Evolutionary conservation across 345 rosid species (phyloP), one percentile per base, ranked within the genome.

Genomic region (Rhizophora apiculata): DNA sequence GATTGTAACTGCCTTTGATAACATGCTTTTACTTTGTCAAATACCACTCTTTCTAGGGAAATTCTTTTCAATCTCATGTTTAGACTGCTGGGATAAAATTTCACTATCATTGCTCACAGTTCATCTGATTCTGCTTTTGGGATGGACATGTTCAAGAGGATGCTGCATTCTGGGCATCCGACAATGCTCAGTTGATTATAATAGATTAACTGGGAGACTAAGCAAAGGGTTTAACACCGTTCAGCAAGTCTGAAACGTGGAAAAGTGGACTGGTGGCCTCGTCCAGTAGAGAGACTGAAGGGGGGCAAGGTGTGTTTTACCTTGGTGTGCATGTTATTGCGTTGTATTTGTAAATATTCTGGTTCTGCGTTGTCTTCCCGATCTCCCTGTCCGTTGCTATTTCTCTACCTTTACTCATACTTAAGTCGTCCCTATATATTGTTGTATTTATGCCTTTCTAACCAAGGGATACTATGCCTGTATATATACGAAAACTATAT

Each of bases 81-180:
- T 79, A 67, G 67, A 79, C 72, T 64, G 72, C 76, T 70, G 79
- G 73, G 72, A 66, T 65, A 57, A 74, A 39, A n/a, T 73, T 77
- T n/a, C 83, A 66, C 76, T 74, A 71, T 78, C 56, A 70, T 80
- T 53, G 61, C 72, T 71, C 73, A 71, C 96, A 95, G 99, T 71
- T 90, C 97, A 62, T 90, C 97, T 8, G 99, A 95, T 78, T 95
- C 99, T 46, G 82, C 96, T 7, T 95, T 95, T 76, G 96, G 98
- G 71, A 92, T 92, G 94, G 96, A 92, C 74, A 85, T 92, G 88
- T 8, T 90, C 52, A 95, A 92, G 90, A 87, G 92, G 79, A 92
- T 95, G 92, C 89, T 95, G 27, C 98, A 95, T 74, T 86, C 91
- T 6, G 96, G 98, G 48, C 97, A 90, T 79, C 99, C 99, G 15